Percentiles rank a stretch among this genome's conserved stretches.
phyloP scores from a whole-genome alignment of 2,329 filamentous ascomycete genomes.

The Cephalotrichum gorgonifer region DNA sequence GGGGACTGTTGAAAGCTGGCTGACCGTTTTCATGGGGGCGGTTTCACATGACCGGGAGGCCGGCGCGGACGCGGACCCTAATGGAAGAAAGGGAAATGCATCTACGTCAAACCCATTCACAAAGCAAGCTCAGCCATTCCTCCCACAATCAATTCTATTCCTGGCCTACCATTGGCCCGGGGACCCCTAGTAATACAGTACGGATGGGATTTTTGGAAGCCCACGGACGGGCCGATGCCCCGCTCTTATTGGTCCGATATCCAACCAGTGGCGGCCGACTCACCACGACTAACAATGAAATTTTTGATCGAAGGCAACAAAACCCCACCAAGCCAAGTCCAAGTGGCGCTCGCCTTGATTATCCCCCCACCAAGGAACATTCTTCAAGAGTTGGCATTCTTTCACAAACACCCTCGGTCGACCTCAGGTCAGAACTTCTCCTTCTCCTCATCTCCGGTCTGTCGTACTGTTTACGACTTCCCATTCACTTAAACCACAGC shows the following conservation, averaged over 20 bases:
- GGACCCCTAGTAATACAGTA: background rate
- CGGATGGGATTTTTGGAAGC: background rate
- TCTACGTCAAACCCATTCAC: no score
- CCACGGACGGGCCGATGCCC: background rate
- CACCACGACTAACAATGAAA: background rate
- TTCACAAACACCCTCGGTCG: background rate
- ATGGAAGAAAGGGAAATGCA: no score
- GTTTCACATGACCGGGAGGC: no score
- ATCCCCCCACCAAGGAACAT: background rate
- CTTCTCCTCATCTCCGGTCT: background rate
- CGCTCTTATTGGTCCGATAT: background rate
- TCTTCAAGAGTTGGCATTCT: conserved; percentile 1
- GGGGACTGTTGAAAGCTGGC: no score
- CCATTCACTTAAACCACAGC: conserved; percentile 2
- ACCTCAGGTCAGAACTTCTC: background rate
- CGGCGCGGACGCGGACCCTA: no score
- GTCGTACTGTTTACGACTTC: conserved; percentile 1
- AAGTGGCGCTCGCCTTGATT: background rate
- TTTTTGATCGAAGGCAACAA: conserved; percentile 2
- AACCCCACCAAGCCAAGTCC: background rate
- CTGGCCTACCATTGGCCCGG: background rate
- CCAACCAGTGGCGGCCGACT: background rate
- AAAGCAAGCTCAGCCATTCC: background rate
- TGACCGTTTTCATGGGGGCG: no score
- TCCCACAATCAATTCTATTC: background rate